phyloP scores from a whole-genome alignment of 352 stramenopile genomes.

The Phytopythium delawarense region DNA sequence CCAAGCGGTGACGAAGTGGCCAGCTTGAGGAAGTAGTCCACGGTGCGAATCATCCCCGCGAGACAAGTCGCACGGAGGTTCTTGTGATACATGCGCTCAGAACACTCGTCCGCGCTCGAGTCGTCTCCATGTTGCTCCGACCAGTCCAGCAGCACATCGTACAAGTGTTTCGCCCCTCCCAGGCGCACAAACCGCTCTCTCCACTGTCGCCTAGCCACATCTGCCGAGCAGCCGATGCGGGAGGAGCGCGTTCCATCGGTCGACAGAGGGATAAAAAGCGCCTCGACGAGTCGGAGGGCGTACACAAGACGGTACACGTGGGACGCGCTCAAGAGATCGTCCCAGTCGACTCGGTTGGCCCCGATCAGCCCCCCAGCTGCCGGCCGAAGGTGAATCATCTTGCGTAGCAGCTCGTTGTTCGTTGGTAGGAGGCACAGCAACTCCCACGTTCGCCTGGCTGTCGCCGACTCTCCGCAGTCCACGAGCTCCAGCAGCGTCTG shows the following conservation, averaged over 20 bases:
- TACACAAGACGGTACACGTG: constrained; percentile 65
- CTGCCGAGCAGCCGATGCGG: neutral
- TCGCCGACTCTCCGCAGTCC: constrained; percentile 35
- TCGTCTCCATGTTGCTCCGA: neutral
- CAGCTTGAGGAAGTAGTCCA: constrained; percentile 42
- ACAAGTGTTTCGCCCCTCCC: constrained; percentile 44
- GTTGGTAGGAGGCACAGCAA: constrained; percentile 66
- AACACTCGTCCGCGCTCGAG: neutral
- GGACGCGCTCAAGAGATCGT: constrained; percentile 31
- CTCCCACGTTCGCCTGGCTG: constrained; percentile 65
- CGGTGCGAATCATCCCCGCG: constrained; percentile 38
- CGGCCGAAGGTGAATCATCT: constrained; percentile 57
- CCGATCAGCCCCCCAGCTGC: constrained; percentile 5
- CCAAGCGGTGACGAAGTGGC: neutral
- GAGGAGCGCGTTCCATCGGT: neutral
- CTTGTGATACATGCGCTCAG: constrained; percentile 20
- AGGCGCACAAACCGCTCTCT: constrained; percentile 73
- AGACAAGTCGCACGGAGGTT: constrained; percentile 48
- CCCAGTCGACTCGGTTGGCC: constrained; percentile 34
- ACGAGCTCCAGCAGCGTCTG: constrained; percentile 55
- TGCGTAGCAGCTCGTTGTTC: constrained; percentile 53
- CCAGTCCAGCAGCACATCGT: constrained; percentile 31
- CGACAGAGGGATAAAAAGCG: constrained; percentile 47
- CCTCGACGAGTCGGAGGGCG: constrained; percentile 60
- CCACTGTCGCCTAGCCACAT: constrained; percentile 63